A percentile compares a stretch with the other conserved stretches of the same genome.
These are phyloP conservation scores for Tylopilus felleus DNA, from an alignment of 768 basidiomycete species.

Conservation along the genomic window DNA sequence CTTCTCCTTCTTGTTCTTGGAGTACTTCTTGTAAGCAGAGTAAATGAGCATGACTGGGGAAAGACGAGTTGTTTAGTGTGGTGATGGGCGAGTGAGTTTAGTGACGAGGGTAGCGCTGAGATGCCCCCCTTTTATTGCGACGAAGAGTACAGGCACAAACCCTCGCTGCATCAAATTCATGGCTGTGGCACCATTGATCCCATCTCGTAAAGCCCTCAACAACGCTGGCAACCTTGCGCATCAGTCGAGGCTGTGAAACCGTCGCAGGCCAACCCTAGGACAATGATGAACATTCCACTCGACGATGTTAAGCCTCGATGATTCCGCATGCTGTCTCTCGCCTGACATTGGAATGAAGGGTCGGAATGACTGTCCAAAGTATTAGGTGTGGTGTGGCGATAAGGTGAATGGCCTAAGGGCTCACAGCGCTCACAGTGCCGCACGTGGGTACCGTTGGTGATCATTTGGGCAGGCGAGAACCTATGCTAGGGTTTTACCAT, in stretches of 20 bases:
- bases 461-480: no score
- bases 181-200: neutral
- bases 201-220: neutral
- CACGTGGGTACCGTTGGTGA: no score
- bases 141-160: neutral
- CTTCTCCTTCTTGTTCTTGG: constrained; percentile 19
- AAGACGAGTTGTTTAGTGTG: neutral
- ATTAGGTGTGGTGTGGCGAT: neutral
- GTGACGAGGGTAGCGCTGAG: neutral
- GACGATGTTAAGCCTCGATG: neutral
- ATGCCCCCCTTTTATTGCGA: constrained; percentile 7
- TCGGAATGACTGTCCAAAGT: neutral
- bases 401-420: neutral
- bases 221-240: neutral
- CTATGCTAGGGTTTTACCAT: neutral
- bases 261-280: neutral
- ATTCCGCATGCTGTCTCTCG: neutral
- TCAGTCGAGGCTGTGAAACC: neutral
- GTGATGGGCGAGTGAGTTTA: neutral
- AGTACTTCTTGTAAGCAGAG: constrained; percentile 26
- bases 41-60: constrained; percentile 10
- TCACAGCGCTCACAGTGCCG: neutral
- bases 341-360: neutral
- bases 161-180: no score
- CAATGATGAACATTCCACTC: neutral